These are phyloP conservation scores for Phaeophleospora eucalypticola DNA, from an alignment of 2,329 filamentous ascomycete genomes.

Conservation along the genomic window DNA sequence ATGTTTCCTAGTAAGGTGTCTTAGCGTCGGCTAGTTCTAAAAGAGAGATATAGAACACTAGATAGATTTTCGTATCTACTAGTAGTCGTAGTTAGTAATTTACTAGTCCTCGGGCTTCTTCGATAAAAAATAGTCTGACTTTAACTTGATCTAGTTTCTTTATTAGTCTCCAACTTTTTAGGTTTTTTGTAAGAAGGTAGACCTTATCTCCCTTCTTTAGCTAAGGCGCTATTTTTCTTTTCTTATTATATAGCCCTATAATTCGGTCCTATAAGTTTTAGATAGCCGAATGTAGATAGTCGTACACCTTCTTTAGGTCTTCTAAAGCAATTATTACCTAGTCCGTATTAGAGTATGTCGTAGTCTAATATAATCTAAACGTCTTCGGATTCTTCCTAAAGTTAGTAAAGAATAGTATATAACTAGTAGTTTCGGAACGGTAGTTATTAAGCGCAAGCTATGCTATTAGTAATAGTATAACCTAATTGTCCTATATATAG, in stretches of 20 bases:
- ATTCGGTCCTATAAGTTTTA: neutral
- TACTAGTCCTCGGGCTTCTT: slow-evolving; percentile 4
- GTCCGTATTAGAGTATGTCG: neutral
- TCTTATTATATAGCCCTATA: slow-evolving; percentile 1
- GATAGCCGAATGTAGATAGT: neutral
- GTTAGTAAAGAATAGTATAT: slow-evolving; percentile 22
- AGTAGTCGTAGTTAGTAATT: slow-evolving; percentile 5
- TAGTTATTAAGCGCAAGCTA: slow-evolving; percentile 26
- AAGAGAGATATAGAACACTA: slow-evolving; percentile 2
- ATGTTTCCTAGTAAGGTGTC: slow-evolving; percentile 2
- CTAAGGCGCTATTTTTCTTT: slow-evolving; percentile 11
- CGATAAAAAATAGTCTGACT: slow-evolving; percentile 5
- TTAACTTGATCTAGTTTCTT: slow-evolving; percentile 7
- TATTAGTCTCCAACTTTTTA: slow-evolving; percentile 2
- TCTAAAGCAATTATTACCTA: slow-evolving; percentile 1
- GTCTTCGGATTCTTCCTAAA: slow-evolving; percentile 9
- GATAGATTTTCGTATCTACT: slow-evolving; percentile 1
- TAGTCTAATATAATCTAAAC: neutral
- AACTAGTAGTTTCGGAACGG: slow-evolving; percentile 11
- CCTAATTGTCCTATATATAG: slow-evolving; percentile 24
- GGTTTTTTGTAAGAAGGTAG: slow-evolving; percentile 4
- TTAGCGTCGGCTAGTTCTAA: slow-evolving; percentile 3
- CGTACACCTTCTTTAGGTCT: slow-evolving; percentile 1
- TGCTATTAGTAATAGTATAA: slow-evolving; percentile 17
- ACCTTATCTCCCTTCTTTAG: slow-evolving; percentile 7